phyloP scores from a whole-genome alignment of 2,329 filamentous ascomycete species.

The Colletotrichum sojae region DNA sequence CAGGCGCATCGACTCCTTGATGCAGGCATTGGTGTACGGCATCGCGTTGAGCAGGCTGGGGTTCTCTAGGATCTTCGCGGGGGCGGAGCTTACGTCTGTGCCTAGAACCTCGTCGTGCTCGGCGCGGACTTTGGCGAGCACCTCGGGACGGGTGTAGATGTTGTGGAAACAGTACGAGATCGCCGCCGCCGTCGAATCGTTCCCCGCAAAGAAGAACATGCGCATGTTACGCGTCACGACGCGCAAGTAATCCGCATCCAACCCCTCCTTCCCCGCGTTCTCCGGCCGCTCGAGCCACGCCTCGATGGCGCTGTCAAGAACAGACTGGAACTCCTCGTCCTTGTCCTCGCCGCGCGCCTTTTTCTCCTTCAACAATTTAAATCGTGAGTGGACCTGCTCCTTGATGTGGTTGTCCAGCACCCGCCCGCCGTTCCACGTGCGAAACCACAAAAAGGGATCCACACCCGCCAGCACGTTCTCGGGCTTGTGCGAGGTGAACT shows the following conservation, averaged over 20 bases:
- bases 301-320: conserved; percentile 51
- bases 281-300: conserved; percentile 48
- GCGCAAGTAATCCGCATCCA: conserved; percentile 47
- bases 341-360: conserved; percentile 40
- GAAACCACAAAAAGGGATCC: conserved; percentile 47
- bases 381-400: conserved; percentile 45
- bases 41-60: conserved; percentile 65
- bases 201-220: conserved; percentile 56
- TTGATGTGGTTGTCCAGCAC: conserved; percentile 47
- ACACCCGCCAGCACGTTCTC: conserved; percentile 42
- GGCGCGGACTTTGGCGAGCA: conserved; percentile 47
- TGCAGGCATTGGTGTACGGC: conserved; percentile 66
- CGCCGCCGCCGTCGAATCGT: conserved; percentile 55
- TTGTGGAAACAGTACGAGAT: conserved; percentile 49
- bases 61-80: conserved; percentile 45
- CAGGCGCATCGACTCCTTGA: conserved; percentile 69
- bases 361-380: conserved; percentile 44
- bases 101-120: conserved; percentile 69
- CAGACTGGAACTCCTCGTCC: conserved; percentile 40
- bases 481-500: conserved; percentile 40
- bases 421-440: conserved; percentile 51
- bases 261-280: conserved; percentile 33
- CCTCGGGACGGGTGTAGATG: conserved; percentile 49
- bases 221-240: conserved; percentile 49
- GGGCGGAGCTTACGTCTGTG: conserved; percentile 34